Evolutionary conservation across 139 green algal genomes (phyloP).

Genomic region (Yamagishiella unicocca): DNA sequence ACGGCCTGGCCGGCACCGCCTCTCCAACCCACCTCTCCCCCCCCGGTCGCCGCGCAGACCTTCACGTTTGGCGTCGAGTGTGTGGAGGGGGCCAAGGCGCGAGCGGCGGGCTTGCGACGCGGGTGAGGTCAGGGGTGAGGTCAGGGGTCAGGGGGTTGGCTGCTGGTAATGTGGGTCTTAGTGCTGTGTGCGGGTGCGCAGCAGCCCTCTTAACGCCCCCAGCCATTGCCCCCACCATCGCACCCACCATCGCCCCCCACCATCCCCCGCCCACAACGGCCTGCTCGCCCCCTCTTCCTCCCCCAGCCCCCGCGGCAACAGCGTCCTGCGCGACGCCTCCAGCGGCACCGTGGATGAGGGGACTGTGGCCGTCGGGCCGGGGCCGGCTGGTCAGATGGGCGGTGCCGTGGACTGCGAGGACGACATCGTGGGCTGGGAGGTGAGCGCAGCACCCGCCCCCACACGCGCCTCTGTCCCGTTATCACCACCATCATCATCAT

Average conservation of each 20-base stretch:
- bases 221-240: no score
- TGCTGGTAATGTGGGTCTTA: neutral
- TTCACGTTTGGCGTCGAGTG: conserved; percentile 16
- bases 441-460: no score
- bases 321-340: conserved; percentile 3
- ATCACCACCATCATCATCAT: no score
- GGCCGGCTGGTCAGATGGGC: neutral
- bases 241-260: no score
- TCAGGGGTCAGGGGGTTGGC: neutral
- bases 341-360: neutral
- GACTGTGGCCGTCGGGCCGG: neutral
- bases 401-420: neutral
- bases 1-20: no score
- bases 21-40: neutral
- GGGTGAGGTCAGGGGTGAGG: neutral
- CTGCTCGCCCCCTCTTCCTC: neutral
- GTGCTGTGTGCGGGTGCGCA: neutral
- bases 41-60: neutral
- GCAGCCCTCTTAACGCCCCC: no score
- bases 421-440: neutral
- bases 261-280: no score
- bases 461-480: no score
- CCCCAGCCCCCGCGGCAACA: neutral
- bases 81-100: conserved; percentile 3
- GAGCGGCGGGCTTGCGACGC: neutral